Evolutionary conservation across 2,329 filamentous ascomycete genomes (phyloP).

Genomic region (Aspergillus neotritici): DNA sequence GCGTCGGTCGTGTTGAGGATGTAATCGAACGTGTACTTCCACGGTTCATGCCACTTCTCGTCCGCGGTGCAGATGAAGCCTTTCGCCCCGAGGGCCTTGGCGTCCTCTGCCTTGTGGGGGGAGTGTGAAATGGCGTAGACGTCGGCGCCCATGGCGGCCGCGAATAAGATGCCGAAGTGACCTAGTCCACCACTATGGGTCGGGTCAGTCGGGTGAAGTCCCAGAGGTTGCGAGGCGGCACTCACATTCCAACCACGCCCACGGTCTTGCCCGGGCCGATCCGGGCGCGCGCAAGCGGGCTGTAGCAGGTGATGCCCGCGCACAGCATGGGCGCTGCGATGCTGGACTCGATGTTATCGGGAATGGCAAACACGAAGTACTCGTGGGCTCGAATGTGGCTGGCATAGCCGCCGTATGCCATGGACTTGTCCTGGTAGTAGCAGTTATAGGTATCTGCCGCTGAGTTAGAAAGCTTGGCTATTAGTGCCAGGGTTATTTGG

Average conservation of each 20-base stretch:
- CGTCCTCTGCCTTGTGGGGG: slow-evolving; percentile 55
- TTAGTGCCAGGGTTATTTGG: no score
- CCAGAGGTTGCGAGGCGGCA: no score
- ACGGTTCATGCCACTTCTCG: slow-evolving; percentile 53
- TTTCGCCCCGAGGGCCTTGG: slow-evolving; percentile 54
- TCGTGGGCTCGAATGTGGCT: slow-evolving; percentile 68
- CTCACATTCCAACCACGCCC: slow-evolving; percentile 34
- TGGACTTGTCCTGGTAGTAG: slow-evolving; percentile 54
- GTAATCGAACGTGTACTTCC: slow-evolving; percentile 55
- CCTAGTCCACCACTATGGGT: slow-evolving; percentile 54
- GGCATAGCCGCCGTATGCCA: slow-evolving; percentile 62
- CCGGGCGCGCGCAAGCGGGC: slow-evolving; percentile 68
- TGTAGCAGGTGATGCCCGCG: slow-evolving; percentile 74
- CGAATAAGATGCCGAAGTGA: slow-evolving; percentile 65
- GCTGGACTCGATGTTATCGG: slow-evolving; percentile 57
- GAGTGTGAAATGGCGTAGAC: slow-evolving; percentile 58
- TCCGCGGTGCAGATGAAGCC: slow-evolving; percentile 55
- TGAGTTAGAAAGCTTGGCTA: no score
- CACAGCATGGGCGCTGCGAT: slow-evolving; percentile 76
- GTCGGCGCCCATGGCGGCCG: slow-evolving; percentile 61
- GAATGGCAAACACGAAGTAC: slow-evolving; percentile 66
- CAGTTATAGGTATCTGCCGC: slow-evolving; percentile 47
- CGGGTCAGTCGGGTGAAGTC: no score
- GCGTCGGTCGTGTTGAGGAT: slow-evolving; percentile 70
- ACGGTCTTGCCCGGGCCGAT: slow-evolving; percentile 58